Percentiles rank a stretch among this genome's conserved stretches.
These are phyloP conservation scores for Tylopilus sp. DNA, from an alignment of 768 basidiomycete species.

Conservation along the genomic window DNA sequence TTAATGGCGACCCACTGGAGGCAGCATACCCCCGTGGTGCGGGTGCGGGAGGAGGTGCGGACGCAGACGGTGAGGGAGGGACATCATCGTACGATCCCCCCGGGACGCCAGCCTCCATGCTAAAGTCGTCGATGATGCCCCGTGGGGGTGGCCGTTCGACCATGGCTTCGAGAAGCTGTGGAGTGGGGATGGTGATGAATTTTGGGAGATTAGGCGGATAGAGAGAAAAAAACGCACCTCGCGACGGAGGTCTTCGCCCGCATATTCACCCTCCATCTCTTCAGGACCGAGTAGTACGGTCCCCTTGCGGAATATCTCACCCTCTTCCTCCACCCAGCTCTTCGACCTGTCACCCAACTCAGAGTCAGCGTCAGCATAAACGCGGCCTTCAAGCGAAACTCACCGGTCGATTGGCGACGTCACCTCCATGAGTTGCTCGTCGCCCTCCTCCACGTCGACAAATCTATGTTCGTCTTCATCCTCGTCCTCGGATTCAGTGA, in stretches of 20 bases:
- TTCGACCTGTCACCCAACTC: conserved; percentile 47
- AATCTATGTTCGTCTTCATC: conserved; percentile 39
- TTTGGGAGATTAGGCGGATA: neutral
- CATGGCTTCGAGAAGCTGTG: conserved; percentile 80
- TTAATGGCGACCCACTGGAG: neutral
- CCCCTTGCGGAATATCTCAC: conserved; percentile 93
- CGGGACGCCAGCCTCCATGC: conserved; percentile 38
- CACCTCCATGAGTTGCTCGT: conserved; percentile 17
- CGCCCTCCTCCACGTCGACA: conserved; percentile 37
- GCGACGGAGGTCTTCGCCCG: conserved; percentile 82
- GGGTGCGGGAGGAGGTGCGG: neutral
- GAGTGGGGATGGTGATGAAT: neutral
- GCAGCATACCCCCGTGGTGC: no score
- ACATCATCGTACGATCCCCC: conserved; percentile 17
- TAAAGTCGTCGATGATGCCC: conserved; percentile 61
- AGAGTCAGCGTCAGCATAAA: neutral
- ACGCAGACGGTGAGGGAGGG: neutral
- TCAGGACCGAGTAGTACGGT: conserved; percentile 73
- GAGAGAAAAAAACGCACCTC: conserved; percentile 43
- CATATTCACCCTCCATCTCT: conserved; percentile 88
- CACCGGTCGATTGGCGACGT: conserved; percentile 48
- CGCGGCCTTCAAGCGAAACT: conserved; percentile 11
- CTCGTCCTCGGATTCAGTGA: conserved; percentile 52
- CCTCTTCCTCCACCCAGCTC: conserved; percentile 90
- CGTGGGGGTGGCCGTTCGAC: conserved; percentile 83